These are phyloP conservation scores for Chrysophaeum taylorii DNA, from an alignment of 352 stramenopile genomes.

Conservation along the genomic window DNA sequence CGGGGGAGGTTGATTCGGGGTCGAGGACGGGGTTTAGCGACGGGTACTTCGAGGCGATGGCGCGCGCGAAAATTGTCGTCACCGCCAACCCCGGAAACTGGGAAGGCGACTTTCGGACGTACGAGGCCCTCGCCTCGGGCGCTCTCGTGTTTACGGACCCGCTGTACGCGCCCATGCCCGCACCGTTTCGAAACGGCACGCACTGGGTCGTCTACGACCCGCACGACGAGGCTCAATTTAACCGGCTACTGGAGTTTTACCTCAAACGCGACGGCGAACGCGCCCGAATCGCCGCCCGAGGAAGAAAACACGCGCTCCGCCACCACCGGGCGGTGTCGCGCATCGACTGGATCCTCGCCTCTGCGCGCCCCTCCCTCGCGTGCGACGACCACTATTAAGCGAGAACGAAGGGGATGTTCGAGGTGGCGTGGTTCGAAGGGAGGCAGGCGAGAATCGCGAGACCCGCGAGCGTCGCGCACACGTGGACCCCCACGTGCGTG, in stretches of 20 bases:
- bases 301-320: background rate
- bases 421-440: too few relatives aligned
- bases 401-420: too few relatives aligned
- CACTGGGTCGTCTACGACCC: slow-evolving; percentile 17
- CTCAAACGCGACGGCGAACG: background rate
- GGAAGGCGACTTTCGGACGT: slow-evolving; percentile 26
- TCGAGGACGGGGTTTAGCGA: slow-evolving; percentile 3
- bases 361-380: background rate
- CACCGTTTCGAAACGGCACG: slow-evolving; percentile 6
- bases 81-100: slow-evolving; percentile 23
- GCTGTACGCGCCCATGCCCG: slow-evolving; percentile 14
- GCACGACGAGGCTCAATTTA: background rate
- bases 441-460: background rate
- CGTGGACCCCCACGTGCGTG: background rate
- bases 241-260: background rate
- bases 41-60: slow-evolving; percentile 18
- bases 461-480: background rate
- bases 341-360: background rate
- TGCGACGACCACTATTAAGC: too few relatives aligned
- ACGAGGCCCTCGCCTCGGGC: slow-evolving; percentile 19
- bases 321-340: slow-evolving; percentile 7
- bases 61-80: slow-evolving; percentile 18
- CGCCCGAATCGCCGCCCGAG: background rate
- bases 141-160: slow-evolving; percentile 18
- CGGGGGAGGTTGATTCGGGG: background rate